A percentile compares a stretch with the other conserved stretches of the same genome.
Conservation (phyloP, 2,329 filamentous ascomycete genomes). For the Botrytis elliptica region DNA sequence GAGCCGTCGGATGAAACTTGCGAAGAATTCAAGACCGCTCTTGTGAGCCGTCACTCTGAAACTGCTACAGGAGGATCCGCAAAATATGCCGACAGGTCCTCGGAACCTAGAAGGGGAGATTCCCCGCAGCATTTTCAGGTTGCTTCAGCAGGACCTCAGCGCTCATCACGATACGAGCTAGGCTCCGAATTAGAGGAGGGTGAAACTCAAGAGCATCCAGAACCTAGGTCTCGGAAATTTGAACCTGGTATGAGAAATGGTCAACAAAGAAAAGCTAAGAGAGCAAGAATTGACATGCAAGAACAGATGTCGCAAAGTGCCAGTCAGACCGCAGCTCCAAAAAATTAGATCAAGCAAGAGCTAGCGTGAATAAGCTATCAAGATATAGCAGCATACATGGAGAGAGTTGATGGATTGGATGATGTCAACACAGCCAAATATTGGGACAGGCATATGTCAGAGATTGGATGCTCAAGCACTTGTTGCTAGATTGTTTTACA, state of each 20-base stretch:
- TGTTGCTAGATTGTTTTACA: not conserved
- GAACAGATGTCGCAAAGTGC: not conserved
- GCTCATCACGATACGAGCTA: not conserved
- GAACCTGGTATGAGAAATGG: not conserved
- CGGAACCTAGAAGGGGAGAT: not conserved
- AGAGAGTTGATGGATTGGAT: not conserved
- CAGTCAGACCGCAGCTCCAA: not conserved
- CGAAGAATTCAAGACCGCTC: not conserved
- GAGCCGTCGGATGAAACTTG: not conserved
- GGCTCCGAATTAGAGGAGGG: not conserved
- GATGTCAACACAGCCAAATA: not conserved
- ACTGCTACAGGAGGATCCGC: not conserved
- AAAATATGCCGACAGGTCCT: not conserved
- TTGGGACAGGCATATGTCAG: not conserved
- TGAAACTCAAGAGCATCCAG: not conserved
- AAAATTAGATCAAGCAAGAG: no score
- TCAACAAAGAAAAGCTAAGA: not conserved
- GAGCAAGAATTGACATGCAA: not conserved
- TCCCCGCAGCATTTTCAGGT: not conserved
- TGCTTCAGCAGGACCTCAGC: not conserved
- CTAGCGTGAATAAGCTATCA: not conserved
- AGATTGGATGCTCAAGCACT: not conserved
- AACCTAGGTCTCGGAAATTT: not conserved
- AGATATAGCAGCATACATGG: not conserved
- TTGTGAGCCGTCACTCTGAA: not conserved